Evolutionary conservation across 208 protist species (phyloP).

Genomic region (Leishmania aethiopica): DNA sequence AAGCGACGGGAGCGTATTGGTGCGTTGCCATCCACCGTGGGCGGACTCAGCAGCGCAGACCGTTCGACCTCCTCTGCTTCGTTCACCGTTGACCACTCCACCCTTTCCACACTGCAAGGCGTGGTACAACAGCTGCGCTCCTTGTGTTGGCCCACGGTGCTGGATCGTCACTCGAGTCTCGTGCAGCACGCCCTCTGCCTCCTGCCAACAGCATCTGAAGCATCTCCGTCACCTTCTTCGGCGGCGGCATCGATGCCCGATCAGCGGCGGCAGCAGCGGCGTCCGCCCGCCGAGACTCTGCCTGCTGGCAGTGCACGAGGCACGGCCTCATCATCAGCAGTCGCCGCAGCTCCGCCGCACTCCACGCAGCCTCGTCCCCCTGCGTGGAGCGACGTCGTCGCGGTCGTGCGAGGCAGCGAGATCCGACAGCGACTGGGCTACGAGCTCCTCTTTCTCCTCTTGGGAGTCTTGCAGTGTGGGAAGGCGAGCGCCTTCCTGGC

Average conservation of each 20-base stretch:
- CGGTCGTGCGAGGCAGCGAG: constrained; percentile 39
- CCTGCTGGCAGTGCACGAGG: not conserved
- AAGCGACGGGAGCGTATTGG: not conserved
- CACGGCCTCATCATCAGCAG: not conserved
- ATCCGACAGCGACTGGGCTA: constrained; percentile 49
- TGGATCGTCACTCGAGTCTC: constrained; percentile 40
- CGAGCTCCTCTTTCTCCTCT: constrained; percentile 48
- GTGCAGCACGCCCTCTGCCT: constrained; percentile 42
- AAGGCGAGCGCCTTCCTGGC: constrained; percentile 23
- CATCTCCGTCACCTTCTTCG: not conserved
- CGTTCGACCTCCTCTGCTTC: not conserved
- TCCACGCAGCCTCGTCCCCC: not conserved
- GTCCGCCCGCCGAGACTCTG: not conserved
- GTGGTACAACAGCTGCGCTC: constrained; percentile 45
- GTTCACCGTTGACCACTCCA: not conserved
- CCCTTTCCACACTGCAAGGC: not conserved
- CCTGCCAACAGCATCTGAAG: not conserved
- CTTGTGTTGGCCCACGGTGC: constrained; percentile 51
- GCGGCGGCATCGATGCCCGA: not conserved
- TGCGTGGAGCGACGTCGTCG: constrained; percentile 33
- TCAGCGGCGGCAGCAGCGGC: not conserved
- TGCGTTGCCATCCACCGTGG: not conserved
- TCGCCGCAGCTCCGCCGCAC: not conserved
- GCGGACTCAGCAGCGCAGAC: not conserved
- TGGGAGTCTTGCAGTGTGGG: constrained; percentile 4